Base-by-base conservation (phyloP, 306 rosid genomes). In the Vigna hirtella region DNA sequence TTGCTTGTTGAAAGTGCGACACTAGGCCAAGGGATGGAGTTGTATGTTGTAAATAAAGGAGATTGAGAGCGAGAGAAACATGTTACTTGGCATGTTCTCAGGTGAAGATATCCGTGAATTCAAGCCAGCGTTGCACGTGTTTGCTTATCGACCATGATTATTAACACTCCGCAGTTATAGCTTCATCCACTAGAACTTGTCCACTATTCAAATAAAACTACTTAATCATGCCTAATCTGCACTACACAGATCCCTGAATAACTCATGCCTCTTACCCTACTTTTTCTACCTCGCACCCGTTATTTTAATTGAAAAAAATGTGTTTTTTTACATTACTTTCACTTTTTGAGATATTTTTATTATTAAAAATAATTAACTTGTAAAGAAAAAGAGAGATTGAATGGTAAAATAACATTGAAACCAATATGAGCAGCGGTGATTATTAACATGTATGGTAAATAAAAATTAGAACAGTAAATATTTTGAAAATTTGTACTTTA, bases 121-220 rank as follows among this genome's bases (percentile, higher is more conserved):
- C n/a, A 49, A 28, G 32, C 32, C 17, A 11, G 74, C 11, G 2
- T 15, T 73, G 70, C 86, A 83, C 80, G 69, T 83, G 86, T 68
- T 58, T 38, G 38, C 12, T 15, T 30, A 45, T 73, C 4, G 4
- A 2, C 61, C 83, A 59, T 49, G 26, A 13, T 38, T 62, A 18
- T 18, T 70, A n/a, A 58, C 40, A 32, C 78, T 30, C 82, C 78
- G 69, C 74, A 70, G 71, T 77, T 81, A 55, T 69, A 69, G 85
- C 53, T 32, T 20, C 78, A 34, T 61, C 2, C 0, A 16, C 48
- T 42, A 50, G n/a, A 52, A 52, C 57, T 52, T 51, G 66, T 72
- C 64, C 58, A 14, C 4, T 51, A 79, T 80, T 56, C 75, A 10
- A 64, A 18, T 52, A 48, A 50, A 63, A 38, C 69, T 1, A 63